Evolutionary conservation across 495 filamentous ascomycete species (phyloP), one percentile per base, ranked within the genome.

Genomic region (Penicillium bialowiezense): DNA sequence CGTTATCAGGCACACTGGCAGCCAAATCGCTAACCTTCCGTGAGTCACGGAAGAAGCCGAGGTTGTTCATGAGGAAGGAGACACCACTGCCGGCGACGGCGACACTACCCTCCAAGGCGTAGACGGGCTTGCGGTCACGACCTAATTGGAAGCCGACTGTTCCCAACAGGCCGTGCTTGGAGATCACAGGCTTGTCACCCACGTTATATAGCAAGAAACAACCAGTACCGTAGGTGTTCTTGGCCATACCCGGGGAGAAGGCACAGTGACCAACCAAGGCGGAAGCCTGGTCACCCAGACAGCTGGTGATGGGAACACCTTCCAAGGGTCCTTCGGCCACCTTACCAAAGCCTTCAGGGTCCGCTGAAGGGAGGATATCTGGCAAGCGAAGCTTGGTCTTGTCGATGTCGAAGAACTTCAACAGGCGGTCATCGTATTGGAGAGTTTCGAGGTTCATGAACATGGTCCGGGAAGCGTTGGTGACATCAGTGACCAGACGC

Each of bases 161-260:
- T 26, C 87, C 86, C 24, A 97, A 75, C 36, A 97, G 75, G 24
- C 92, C 92, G 61, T 93, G 89, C 51, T 84, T 86, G 21, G 92
- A 96, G 48, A 96, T 87, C 35, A 96, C 91, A 3, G 92, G 91
- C 69, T 90, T 86, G 20, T 85, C 78, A 41, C 92, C 92, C 44
- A 95, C 90, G 62, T 97, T 96, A 63, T 95, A 96, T 3, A 97
- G 78, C 45, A 97, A 76, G 74, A 97, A 97, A 66, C 91, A 96
- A 23, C 92, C 92, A 2, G 92, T 97, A 33, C 92, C 92, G 52
- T 96, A 97, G 1, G 92, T 97, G 64, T 96, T 96, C 76, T 97
- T 97, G 32, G 92, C 92, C 54, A 78, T 78, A 40, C 92, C 92
- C 1, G 91, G 86, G 10, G 75, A 83, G 68, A 96, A 96, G 19